Evolutionary conservation across 176 grass and related monocot species (phyloP).

Genomic region (Thalia dealbata): DNA sequence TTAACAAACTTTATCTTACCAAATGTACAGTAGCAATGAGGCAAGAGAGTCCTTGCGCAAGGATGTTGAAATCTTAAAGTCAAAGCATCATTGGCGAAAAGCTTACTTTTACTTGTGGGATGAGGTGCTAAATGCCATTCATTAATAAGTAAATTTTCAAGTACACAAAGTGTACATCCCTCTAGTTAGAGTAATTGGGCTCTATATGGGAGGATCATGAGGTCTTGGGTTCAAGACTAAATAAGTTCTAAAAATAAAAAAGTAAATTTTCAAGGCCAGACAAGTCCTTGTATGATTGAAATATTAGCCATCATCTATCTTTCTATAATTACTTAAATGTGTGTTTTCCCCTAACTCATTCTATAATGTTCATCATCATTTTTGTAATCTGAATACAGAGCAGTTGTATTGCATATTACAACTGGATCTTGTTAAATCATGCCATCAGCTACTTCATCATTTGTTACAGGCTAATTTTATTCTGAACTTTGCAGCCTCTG

Average conservation of each 20-base stretch:
- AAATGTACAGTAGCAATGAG: conserved; percentile 47
- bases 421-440: not conserved
- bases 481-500: conserved; percentile 63
- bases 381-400: not conserved
- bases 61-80: conserved; percentile 83
- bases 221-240: no score
- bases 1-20: conserved; percentile 13
- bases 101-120: conserved; percentile 99
- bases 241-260: no score
- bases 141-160: conserved; percentile 24
- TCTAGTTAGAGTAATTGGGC: no score
- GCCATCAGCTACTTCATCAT: not conserved
- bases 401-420: not conserved
- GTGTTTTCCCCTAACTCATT: not conserved
- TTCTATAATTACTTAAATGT: not conserved
- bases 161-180: no score
- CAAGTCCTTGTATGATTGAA: not conserved
- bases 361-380: no score
- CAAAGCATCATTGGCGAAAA: conserved; percentile 76
- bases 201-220: no score
- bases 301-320: not conserved
- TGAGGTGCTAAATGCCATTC: conserved; percentile 39
- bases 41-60: conserved; percentile 69
- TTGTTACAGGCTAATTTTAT: conserved; percentile 21
- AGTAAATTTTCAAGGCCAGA: conserved; percentile 13